Evolutionary conservation across 257 asterid species (phyloP).

Genomic region (Ilex aquifolium): DNA sequence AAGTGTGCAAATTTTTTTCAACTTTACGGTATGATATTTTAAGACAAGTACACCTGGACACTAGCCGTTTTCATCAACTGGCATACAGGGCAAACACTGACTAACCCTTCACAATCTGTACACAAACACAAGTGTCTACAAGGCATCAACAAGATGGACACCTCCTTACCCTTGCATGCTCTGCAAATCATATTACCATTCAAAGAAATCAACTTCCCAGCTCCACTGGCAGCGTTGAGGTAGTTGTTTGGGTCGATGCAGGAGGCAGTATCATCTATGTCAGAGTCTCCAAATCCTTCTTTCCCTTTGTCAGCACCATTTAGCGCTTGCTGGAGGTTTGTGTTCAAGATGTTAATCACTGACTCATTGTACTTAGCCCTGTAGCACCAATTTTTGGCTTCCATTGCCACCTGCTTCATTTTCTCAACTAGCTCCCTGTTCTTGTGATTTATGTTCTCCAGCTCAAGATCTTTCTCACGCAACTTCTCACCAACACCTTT

Average conservation of each 20-base stretch:
- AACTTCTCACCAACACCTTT: constrained; percentile 41
- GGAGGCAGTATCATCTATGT: constrained; percentile 59
- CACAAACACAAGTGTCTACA: too few relatives aligned
- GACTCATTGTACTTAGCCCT: constrained; percentile 85
- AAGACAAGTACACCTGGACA: too few relatives aligned
- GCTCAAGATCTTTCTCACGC: constrained; percentile 59
- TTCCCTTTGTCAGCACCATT: constrained; percentile 40
- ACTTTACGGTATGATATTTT: too few relatives aligned
- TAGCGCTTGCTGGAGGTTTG: constrained; percentile 61
- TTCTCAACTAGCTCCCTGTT: constrained; percentile 67
- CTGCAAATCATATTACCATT: too few relatives aligned
- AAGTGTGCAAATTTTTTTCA: too few relatives aligned
- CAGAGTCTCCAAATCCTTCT: constrained; percentile 74
- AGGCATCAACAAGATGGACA: too few relatives aligned
- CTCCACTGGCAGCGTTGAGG: too few relatives aligned
- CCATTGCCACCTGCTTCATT: constrained; percentile 55
- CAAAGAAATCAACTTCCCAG: too few relatives aligned
- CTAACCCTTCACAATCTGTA: too few relatives aligned
- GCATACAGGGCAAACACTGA: too few relatives aligned
- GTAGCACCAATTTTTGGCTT: constrained; percentile 83
- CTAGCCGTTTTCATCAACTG: too few relatives aligned
- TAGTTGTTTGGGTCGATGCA: background rate
- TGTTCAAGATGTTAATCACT: constrained; percentile 51
- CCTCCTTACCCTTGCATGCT: too few relatives aligned
- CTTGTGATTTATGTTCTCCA: constrained; percentile 51